Evolutionary conservation across 495 filamentous ascomycete species (phyloP).

Genomic region (Podospora comata): DNA sequence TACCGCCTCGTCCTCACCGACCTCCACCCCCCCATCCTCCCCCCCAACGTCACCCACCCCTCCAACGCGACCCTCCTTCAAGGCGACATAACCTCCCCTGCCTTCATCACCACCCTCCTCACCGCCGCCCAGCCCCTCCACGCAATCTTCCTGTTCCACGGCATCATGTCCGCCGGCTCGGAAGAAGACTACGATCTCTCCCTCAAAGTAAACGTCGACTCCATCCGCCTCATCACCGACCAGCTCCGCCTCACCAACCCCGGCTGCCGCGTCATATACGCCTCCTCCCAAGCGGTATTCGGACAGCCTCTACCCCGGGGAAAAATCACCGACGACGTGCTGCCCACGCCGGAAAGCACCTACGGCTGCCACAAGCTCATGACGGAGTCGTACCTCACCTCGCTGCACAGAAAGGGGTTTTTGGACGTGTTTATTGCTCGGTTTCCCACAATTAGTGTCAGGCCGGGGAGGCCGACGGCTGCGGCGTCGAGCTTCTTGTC

Average conservation of each 20-base stretch:
- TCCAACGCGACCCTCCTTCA: conserved; percentile 51
- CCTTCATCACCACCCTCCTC: conserved; percentile 49
- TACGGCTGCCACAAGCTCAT: conserved; percentile 82
- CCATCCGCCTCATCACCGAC: conserved; percentile 62
- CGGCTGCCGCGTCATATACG: conserved; percentile 63
- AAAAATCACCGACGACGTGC: conserved; percentile 42
- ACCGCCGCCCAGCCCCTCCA: conserved; percentile 47
- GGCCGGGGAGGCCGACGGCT: conserved; percentile 70
- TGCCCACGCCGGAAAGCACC: conserved; percentile 63
- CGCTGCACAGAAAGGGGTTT: conserved; percentile 67
- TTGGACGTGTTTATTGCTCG: conserved; percentile 65
- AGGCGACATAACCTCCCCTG: conserved; percentile 60
- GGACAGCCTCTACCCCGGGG: conserved; percentile 32
- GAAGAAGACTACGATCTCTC: conserved; percentile 75
- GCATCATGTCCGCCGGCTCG: conserved; percentile 77
- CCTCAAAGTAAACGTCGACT: conserved; percentile 69
- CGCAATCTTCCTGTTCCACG: conserved; percentile 75
- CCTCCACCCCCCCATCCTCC: conserved; percentile 54
- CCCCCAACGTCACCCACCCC: conserved; percentile 50
- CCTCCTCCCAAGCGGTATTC: conserved; percentile 45
- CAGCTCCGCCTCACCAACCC: conserved; percentile 55
- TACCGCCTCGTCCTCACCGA: conserved; percentile 64
- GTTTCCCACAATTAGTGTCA: conserved; percentile 71
- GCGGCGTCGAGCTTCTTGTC: conserved; percentile 72
- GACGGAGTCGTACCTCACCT: conserved; percentile 69